Percentiles rank a stretch among this genome's conserved stretches.
phyloP scores from a whole-genome alignment of 768 basidiomycete genomes.

The Leccinum pellstonianum region DNA sequence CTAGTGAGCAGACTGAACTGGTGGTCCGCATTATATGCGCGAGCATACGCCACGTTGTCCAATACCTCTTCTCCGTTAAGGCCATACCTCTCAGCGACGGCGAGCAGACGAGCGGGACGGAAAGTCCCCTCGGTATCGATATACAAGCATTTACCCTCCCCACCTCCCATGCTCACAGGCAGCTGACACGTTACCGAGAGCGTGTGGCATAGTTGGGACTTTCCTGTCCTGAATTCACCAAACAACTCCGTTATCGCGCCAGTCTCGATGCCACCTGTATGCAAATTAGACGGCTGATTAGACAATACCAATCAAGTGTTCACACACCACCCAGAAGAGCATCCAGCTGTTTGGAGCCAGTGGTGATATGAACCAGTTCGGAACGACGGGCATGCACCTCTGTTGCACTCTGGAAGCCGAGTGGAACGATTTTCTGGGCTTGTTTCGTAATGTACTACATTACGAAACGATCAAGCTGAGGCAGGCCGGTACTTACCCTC shows the following conservation, averaged over 20 bases:
- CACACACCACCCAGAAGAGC: constrained; percentile 84
- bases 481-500: constrained; percentile 60
- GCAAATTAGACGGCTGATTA: constrained; percentile 14
- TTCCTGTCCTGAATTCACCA: constrained; percentile 98
- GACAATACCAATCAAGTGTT: constrained; percentile 1
- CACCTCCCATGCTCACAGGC: constrained; percentile 96
- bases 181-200: constrained; percentile 98
- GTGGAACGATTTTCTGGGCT: constrained; percentile 95
- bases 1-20: constrained; percentile 86
- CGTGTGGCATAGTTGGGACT: constrained; percentile 97
- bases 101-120: constrained; percentile 91
- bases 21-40: constrained; percentile 98
- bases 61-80: constrained; percentile 96
- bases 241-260: constrained; percentile 98
- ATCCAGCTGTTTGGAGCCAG: constrained; percentile 94
- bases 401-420: constrained; percentile 97
- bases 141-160: constrained; percentile 98
- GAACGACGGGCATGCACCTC: constrained; percentile 94
- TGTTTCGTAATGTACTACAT: constrained; percentile 10
- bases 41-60: constrained; percentile 97
- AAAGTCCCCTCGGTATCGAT: constrained; percentile 99
- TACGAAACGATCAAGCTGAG: background rate
- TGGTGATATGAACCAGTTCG: constrained; percentile 94
- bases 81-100: constrained; percentile 95
- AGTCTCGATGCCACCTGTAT: constrained; percentile 90